Evolutionary conservation across 345 rosid genomes (phyloP).

Genomic region (Nasturtium officinale): DNA sequence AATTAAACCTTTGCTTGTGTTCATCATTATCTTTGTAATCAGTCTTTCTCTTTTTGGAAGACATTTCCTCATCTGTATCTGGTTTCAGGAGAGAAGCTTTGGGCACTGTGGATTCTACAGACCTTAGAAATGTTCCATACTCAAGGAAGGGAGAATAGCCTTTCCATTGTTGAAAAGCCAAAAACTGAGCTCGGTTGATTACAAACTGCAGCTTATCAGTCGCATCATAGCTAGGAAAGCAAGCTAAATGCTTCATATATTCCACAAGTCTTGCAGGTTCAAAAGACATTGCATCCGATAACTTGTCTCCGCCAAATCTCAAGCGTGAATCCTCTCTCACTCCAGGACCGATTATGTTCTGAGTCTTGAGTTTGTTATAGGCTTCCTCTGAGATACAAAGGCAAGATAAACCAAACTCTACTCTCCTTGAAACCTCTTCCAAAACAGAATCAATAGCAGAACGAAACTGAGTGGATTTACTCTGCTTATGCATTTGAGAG

Average conservation of each 20-base stretch:
- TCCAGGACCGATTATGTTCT: constrained; percentile 56
- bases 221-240: constrained; percentile 37
- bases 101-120: constrained; percentile 41
- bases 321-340: constrained; percentile 46
- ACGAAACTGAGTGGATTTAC: constrained; percentile 44
- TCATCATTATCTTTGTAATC: constrained; percentile 33
- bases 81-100: constrained; percentile 35
- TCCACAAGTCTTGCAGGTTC: constrained; percentile 50
- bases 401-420: constrained; percentile 67
- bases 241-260: constrained; percentile 51
- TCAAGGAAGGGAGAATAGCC: constrained; percentile 51
- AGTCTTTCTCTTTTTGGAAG: constrained; percentile 34
- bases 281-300: constrained; percentile 46
- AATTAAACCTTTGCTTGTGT: constrained; percentile 36
- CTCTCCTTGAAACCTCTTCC: constrained; percentile 71
- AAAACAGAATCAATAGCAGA: constrained; percentile 67
- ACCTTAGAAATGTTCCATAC: constrained; percentile 42
- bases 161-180: constrained; percentile 64
- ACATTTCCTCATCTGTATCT: constrained; percentile 23
- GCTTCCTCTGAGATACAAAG: constrained; percentile 54
- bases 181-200: constrained; percentile 51
- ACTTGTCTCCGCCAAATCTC: constrained; percentile 51
- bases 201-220: constrained; percentile 50
- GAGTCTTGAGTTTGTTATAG: constrained; percentile 45
- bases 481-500: constrained; percentile 59